Percentiles rank a stretch among this genome's conserved stretches.
Evolutionary conservation across 164 flowering plant genomes (phyloP).

Genomic region (Tinospora cordifolia): DNA sequence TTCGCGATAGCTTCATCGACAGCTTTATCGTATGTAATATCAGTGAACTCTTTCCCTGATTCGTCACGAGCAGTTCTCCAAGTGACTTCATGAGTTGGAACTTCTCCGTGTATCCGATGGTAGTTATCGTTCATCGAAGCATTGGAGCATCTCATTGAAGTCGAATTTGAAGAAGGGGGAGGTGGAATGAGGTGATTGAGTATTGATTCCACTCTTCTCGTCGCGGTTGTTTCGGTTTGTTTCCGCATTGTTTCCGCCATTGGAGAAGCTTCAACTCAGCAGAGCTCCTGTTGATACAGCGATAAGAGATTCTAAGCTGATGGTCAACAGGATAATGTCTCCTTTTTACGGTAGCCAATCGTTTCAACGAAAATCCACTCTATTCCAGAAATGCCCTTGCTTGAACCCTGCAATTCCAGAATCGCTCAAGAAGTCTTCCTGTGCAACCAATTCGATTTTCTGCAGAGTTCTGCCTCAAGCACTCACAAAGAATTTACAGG

Average conservation of each 20-base stretch:
- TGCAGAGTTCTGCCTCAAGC: not conserved
- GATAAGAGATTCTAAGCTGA: not conserved
- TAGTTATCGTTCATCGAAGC: slow-evolving; percentile 44
- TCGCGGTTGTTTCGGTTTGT: slow-evolving; percentile 25
- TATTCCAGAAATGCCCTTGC: slow-evolving; percentile 2
- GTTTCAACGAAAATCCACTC: not conserved
- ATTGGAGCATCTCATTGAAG: slow-evolving; percentile 2
- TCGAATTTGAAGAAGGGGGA: slow-evolving; percentile 1
- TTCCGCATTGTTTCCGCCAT: slow-evolving; percentile 32
- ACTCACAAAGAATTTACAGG: not conserved
- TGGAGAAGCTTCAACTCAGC: not conserved
- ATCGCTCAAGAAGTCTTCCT: not conserved
- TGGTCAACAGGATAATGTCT: too few relatives aligned
- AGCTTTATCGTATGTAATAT: slow-evolving; percentile 76
- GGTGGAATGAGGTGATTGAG: slow-evolving; percentile 45
- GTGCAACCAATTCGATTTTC: too few relatives aligned
- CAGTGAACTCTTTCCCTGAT: slow-evolving; percentile 51
- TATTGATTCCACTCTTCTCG: slow-evolving; percentile 39
- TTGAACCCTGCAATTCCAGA: not conserved
- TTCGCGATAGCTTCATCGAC: slow-evolving; percentile 86
- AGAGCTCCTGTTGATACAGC: not conserved
- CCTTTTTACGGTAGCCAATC: too few relatives aligned
- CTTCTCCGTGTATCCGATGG: slow-evolving; percentile 66
- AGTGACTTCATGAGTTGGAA: slow-evolving; percentile 35
- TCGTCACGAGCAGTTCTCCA: slow-evolving; percentile 53